Conservation (phyloP, 345 rosid species). For the Acer yangbiense region DNA sequence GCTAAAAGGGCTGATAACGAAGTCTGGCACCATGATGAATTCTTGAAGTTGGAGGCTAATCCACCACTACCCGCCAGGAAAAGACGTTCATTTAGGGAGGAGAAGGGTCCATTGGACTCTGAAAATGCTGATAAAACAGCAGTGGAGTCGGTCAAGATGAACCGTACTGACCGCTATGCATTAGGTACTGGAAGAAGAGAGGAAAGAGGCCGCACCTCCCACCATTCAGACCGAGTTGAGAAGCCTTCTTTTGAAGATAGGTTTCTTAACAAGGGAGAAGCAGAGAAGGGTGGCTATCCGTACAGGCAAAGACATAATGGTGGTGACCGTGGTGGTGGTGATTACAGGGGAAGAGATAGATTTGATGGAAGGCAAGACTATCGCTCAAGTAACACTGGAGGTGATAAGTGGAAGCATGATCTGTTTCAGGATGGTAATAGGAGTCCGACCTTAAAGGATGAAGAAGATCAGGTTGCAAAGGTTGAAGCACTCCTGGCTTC, state of each 20-base stretch:
- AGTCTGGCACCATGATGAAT: constrained; percentile 70
- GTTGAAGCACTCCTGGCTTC: constrained; percentile 86
- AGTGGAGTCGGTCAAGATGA: constrained; percentile 39
- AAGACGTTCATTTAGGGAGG: constrained; percentile 92
- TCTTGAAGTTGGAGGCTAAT: constrained; percentile 56
- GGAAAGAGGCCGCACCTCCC: constrained; percentile 47
- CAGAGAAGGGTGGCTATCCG: constrained; percentile 35
- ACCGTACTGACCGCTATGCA: constrained; percentile 23
- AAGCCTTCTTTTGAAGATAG: constrained; percentile 45
- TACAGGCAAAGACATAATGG: constrained; percentile 52
- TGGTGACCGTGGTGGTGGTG: constrained; percentile 42
- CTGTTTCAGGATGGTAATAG: constrained; percentile 74
- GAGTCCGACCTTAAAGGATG: constrained; percentile 69
- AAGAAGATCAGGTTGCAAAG: constrained; percentile 90
- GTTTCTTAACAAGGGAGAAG: constrained; percentile 49
- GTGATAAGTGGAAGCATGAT: constrained; percentile 95
- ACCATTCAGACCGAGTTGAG: constrained; percentile 44
- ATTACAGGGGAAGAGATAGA: constrained; percentile 56
- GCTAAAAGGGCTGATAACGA: constrained; percentile 44
- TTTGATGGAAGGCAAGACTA: constrained; percentile 39
- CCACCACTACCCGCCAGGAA: constrained; percentile 49
- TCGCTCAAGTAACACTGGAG: constrained; percentile 40
- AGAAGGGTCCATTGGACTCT: constrained; percentile 49
- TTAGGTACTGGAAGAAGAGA: constrained; percentile 49
- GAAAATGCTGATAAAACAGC: constrained; percentile 37